Conservation (phyloP, 192 early-diverging fungal genomes). For the Podila horticola region DNA sequence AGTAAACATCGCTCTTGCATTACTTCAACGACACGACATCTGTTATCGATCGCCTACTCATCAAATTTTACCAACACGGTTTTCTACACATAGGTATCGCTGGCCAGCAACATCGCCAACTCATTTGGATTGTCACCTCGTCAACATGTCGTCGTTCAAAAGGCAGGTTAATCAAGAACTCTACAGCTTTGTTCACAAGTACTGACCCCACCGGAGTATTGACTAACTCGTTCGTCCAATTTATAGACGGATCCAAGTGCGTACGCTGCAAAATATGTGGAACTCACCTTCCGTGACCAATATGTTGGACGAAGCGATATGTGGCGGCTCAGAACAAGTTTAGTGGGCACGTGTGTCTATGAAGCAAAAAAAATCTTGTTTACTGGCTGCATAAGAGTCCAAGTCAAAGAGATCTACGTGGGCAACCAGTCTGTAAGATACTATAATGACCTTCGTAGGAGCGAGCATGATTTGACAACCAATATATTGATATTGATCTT, state of each 20-base stretch:
- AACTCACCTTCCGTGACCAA: slow-evolving; percentile 89
- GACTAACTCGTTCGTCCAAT: no score
- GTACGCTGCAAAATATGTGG: slow-evolving; percentile 83
- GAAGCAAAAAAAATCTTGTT: slow-evolving; percentile 78
- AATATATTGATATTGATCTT: not conserved
- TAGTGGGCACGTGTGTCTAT: slow-evolving; percentile 80
- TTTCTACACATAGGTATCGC: slow-evolving; percentile 63
- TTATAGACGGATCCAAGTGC: slow-evolving; percentile 70
- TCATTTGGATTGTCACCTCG: slow-evolving; percentile 69
- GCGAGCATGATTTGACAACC: not conserved
- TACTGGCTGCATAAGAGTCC: slow-evolving; percentile 76
- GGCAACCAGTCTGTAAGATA: slow-evolving; percentile 65
- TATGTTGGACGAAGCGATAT: slow-evolving; percentile 94
- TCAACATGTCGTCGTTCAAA: slow-evolving; percentile 69
- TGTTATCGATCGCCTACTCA: not conserved
- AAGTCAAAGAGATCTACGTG: slow-evolving; percentile 83
- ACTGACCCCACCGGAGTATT: no score
- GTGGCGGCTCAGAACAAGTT: slow-evolving; percentile 84
- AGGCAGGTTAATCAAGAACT: slow-evolving; percentile 47
- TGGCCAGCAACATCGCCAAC: slow-evolving; percentile 74
- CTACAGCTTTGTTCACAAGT: no score
- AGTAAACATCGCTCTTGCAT: slow-evolving; percentile 36
- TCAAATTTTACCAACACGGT: not conserved
- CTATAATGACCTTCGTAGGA: not conserved
- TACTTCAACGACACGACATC: not conserved